Evolutionary conservation across 495 filamentous ascomycete species (phyloP).

Genomic region (Aspergillus kassunensis): DNA sequence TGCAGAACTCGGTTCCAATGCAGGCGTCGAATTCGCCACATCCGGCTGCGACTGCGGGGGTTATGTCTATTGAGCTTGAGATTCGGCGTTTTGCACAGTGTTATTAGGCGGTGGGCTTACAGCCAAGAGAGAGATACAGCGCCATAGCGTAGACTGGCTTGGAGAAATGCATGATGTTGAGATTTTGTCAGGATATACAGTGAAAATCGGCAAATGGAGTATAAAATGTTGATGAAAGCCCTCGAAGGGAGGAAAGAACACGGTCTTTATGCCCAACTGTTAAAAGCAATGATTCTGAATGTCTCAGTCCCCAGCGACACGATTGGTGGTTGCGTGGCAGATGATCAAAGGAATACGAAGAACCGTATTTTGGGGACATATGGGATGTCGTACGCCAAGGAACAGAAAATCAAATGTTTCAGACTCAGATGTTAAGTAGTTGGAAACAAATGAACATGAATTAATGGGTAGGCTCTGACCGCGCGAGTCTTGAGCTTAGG

Average conservation of each 20-base stretch:
- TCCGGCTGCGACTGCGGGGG: neutral
- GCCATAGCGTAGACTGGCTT: neutral
- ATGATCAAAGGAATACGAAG: slow-evolving; percentile 22
- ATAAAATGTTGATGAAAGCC: neutral
- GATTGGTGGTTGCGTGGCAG: slow-evolving; percentile 12
- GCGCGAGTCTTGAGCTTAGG: neutral
- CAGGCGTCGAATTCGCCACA: slow-evolving; percentile 29
- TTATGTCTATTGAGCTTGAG: slow-evolving; percentile 5
- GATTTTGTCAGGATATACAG: neutral
- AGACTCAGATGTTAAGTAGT: neutral
- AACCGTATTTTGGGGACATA: slow-evolving; percentile 3
- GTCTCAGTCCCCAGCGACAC: slow-evolving; percentile 7
- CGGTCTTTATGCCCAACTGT: slow-evolving; percentile 7
- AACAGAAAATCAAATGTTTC: neutral
- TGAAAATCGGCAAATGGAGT: neutral
- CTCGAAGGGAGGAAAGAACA: too few relatives aligned
- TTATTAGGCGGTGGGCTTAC: neutral
- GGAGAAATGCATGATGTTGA: slow-evolving; percentile 14
- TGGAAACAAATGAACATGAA: too few relatives aligned
- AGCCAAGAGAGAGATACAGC: slow-evolving; percentile 9
- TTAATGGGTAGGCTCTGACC: too few relatives aligned
- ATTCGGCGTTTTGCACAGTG: neutral
- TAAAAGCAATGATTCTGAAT: neutral
- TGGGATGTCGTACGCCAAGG: neutral
- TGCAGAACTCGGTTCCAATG: slow-evolving; percentile 27